Base-by-base conservation (phyloP, 1,284 basidiomycete species). In the Athelia psychrophila region DNA sequence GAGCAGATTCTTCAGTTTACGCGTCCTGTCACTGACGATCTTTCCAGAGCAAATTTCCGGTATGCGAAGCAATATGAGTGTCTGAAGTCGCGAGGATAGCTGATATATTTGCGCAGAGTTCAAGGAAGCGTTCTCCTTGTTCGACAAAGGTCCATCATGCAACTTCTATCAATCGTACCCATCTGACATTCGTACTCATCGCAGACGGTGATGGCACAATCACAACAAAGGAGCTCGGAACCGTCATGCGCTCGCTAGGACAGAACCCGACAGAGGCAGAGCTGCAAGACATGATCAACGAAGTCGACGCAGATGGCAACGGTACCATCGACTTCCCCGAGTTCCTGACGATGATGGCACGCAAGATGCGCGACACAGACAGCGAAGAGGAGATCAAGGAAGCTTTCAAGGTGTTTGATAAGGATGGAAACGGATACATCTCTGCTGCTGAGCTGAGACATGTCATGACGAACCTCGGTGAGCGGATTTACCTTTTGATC, bases 191-290 rank as follows among this genome's bases (percentile, higher is more conserved):
- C 38, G 8, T 42, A n/a, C 5, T 18, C 8, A 42, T 6, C 33
- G 40, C 58, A 94, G 95, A 97, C 65, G 93, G 93, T 63, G 95
- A 98, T 81, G 95, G 95, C 70, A 95, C 93, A 53, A 97, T 98
- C 80, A 97, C 94, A 53, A 92, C 91, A 60, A 88, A 88, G 66
- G 95, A 98, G 77, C 89, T 98, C 62, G 95, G 95, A 55, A 95
- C 92, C 50, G 95, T 98, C 63, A 98, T 98, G 95, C 88, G 95
- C 56, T 95, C 93, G 44, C 80, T 98, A 18, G 95, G 95, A 19
- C 95, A 97, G 76, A 98, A 96, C 75, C 95, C 95, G 2, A 96
- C 94, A 51, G 93, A 98, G 69, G 91, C 91, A 3, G 95, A 98
- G 75, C 81, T 98, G 47, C 88, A 93, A 70, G 94, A 96, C 77